Conservation (phyloP, 139 green algal species). For the Pleodorina starrii region DNA sequence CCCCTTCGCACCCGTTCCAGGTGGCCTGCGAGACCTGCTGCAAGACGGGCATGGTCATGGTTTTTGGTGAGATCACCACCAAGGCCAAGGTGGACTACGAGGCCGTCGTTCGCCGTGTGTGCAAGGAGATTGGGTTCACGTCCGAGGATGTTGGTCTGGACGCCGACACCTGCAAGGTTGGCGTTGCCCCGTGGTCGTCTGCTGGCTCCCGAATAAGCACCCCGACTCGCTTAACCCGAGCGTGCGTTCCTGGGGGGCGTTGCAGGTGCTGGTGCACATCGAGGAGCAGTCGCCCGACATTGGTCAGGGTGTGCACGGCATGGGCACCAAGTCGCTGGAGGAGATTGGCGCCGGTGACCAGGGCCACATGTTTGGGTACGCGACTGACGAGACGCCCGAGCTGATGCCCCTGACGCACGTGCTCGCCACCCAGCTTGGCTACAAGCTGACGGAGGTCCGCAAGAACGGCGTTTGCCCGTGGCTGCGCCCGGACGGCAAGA, state of each 20-base stretch:
- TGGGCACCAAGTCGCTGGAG: conserved; percentile 99
- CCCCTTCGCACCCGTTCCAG: conserved; percentile 45
- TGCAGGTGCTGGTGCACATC: conserved; percentile 97
- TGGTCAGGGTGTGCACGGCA: conserved; percentile 97
- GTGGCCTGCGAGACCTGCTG: conserved; percentile 98
- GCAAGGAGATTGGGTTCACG: conserved; percentile 95
- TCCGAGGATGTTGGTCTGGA: conserved; percentile 96
- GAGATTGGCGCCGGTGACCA: conserved; percentile 99
- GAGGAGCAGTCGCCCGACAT: conserved; percentile 99
- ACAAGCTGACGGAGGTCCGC: conserved; percentile 90
- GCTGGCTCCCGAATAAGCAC: too few species aligned
- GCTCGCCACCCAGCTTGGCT: conserved; percentile 95
- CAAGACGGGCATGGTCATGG: conserved; percentile 99
- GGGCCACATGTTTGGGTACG: conserved; percentile 99
- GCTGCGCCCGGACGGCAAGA: conserved; percentile 99
- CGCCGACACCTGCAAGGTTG: conserved; percentile 96
- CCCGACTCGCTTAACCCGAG: neutral
- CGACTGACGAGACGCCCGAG: conserved; percentile 98
- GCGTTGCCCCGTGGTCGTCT: neutral
- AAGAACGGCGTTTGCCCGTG: conserved; percentile 95
- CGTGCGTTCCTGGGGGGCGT: neutral
- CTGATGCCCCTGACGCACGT: conserved; percentile 99
- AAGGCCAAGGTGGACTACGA: conserved; percentile 99
- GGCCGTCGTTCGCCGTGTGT: conserved; percentile 83
- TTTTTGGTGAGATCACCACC: conserved; percentile 99